These are phyloP conservation scores for Colletotrichum nymphaeae DNA, from an alignment of 2,329 filamentous ascomycete genomes.

Conservation along the genomic window DNA sequence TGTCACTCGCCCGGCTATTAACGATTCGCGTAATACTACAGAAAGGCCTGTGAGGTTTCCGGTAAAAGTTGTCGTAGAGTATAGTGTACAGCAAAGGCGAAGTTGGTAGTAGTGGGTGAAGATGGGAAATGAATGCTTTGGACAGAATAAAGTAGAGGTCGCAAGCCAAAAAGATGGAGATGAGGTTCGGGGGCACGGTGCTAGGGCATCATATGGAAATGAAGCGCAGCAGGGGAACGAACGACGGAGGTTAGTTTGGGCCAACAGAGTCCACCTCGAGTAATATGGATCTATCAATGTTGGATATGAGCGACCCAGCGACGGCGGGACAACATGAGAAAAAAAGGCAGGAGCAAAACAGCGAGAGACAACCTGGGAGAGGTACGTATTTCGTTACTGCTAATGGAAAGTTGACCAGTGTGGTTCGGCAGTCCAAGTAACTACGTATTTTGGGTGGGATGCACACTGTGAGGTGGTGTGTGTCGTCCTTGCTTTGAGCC, in stretches of 20 bases:
- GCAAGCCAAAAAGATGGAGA: constrained; percentile 27
- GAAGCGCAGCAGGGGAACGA: constrained; percentile 31
- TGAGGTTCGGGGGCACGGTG: constrained; percentile 25
- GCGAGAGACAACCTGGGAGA: constrained; percentile 6
- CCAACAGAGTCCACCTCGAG: constrained; percentile 26
- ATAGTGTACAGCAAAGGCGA: constrained; percentile 8
- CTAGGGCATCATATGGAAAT: constrained; percentile 35
- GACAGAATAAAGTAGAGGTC: constrained; percentile 4
- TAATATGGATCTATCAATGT: constrained; percentile 35
- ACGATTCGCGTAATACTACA: background rate
- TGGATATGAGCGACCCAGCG: constrained; percentile 34
- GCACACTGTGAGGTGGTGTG: background rate
- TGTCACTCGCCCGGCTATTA: background rate
- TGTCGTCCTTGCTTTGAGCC: background rate
- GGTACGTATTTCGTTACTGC: background rate
- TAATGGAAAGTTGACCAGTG: background rate
- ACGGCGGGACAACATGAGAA: constrained; percentile 35
- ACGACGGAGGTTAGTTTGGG: constrained; percentile 26
- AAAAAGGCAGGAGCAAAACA: constrained; percentile 30
- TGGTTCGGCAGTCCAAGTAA: background rate
- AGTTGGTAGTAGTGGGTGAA: constrained; percentile 2
- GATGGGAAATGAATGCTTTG: background rate
- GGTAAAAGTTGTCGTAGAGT: constrained; percentile 11
- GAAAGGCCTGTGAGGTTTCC: constrained; percentile 1
- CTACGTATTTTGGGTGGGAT: background rate